phyloP scores from a whole-genome alignment of 73 alveolate species.

The Paramecium pentaurelia region DNA sequence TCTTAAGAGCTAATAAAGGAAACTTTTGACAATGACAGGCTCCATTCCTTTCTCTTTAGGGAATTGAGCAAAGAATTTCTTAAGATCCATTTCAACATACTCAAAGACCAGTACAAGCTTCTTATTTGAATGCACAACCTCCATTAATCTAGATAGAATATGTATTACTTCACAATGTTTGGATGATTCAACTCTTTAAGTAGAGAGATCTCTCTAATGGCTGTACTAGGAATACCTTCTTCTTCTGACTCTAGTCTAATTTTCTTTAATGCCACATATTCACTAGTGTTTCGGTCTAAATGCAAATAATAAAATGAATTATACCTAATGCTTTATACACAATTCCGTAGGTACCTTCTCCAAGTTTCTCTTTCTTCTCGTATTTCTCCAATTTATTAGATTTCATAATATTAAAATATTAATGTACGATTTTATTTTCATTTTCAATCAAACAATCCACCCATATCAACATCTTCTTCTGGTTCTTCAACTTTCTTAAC shows the following conservation, averaged over 20 bases:
- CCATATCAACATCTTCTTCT: slow-evolving; percentile 52
- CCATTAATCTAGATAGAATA: slow-evolving; percentile 60
- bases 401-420: slow-evolving; percentile 43
- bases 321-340: slow-evolving; percentile 85
- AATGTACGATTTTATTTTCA: slow-evolving; percentile 27
- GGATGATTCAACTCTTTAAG: slow-evolving; percentile 93
- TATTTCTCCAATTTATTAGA: slow-evolving; percentile 70
- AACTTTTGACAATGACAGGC: slow-evolving; percentile 64
- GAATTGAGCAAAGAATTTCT: slow-evolving; percentile 71
- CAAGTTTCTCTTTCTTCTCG: slow-evolving; percentile 84
- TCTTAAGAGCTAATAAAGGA: slow-evolving; percentile 68
- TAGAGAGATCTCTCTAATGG: slow-evolving; percentile 93
- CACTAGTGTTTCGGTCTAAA: slow-evolving; percentile 59
- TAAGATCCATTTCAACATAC: slow-evolving; percentile 76
- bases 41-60: slow-evolving; percentile 70
- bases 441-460: slow-evolving; percentile 49
- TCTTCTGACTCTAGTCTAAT: slow-evolving; percentile 93
- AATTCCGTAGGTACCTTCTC: slow-evolving; percentile 95
- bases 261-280: slow-evolving; percentile 89
- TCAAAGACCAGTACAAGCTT: slow-evolving; percentile 79
- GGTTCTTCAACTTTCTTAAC: slow-evolving; percentile 36
- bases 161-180: slow-evolving; percentile 82
- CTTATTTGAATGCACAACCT: slow-evolving; percentile 76
- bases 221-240: slow-evolving; percentile 96
- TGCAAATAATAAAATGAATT: background rate